Conservation (phyloP, 2,329 filamentous ascomycete species). For the Monilinia laxa region DNA sequence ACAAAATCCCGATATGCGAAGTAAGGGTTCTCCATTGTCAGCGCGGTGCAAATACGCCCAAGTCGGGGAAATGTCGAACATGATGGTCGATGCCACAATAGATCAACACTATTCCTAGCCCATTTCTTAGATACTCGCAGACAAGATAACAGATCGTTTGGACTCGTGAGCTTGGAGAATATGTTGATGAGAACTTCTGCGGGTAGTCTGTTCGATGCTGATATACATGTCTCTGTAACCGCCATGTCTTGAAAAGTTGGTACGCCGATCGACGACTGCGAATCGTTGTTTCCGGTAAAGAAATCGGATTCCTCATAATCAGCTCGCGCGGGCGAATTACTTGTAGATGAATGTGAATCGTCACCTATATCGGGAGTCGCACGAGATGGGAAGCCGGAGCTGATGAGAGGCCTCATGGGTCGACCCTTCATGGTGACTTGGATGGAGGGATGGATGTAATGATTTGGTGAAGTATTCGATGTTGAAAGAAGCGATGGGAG, state of each 20-base stretch:
- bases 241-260: constrained; percentile 75
- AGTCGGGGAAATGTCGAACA: constrained; percentile 87
- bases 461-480: not conserved
- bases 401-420: constrained; percentile 33
- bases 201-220: constrained; percentile 82
- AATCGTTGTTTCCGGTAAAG: constrained; percentile 86
- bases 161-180: constrained; percentile 77
- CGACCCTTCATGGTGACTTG: constrained; percentile 34
- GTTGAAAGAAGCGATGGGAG: not conserved
- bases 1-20: constrained; percentile 90
- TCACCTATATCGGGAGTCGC: constrained; percentile 37
- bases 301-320: constrained; percentile 94
- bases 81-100: constrained; percentile 90
- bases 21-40: constrained; percentile 70
- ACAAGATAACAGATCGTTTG: constrained; percentile 77
- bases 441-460: not conserved
- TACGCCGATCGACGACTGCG: constrained; percentile 83
- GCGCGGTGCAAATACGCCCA: constrained; percentile 74
- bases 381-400: constrained; percentile 34
- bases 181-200: constrained; percentile 94
- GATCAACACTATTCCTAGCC: constrained; percentile 87
- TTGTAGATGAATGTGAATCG: constrained; percentile 50
- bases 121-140: constrained; percentile 94
- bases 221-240: constrained; percentile 64
- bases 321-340: constrained; percentile 70